Base-by-base conservation (phyloP, 1,284 basidiomycete species). In the Sanghuangporus baumii region DNA sequence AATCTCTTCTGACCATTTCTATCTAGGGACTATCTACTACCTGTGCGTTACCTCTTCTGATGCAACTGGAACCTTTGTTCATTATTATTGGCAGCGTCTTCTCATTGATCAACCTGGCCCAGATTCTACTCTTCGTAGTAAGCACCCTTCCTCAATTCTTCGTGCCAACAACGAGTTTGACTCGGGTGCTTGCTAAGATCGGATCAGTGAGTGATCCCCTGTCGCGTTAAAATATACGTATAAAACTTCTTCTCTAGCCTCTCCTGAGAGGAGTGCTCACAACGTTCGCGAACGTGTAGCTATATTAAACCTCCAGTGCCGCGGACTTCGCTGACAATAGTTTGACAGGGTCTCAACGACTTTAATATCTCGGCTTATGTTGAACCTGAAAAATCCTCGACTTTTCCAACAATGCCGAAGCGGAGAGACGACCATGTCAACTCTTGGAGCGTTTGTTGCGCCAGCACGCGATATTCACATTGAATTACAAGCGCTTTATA, bases 321-420 rank as follows among this genome's bases (percentile, higher is more conserved):
- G 11, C 3, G 6, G 3, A 8, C 31, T 16, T 37, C 20, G 6
- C 31, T 36, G 5, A 54, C 36, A 2, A 26, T 9, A 12, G 7
- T 1, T 36, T 3, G 8, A 36, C n/a, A 64, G 60, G 6, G 36
- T 65, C 7, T 65, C 64, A 11, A 50, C 57, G n/a, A 62, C 61
- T 9, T 36, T 62, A 41, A 52, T 65, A 51, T 59, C 64, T 14
- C 60, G 64, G 1, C 46, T 65, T 2, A 65, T 65, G 61, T 43
- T 65, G 14, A 65, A 65, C 47, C 36, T 65, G 14, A 57, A 57
- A 23, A 62, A 65, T 50, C 62, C 58, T 6, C 43, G 36, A 36
- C 55, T 60, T n/a, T 60, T 64, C 34, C n/a, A 37, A 34, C 11
- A 9, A 37, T 37, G 14, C 14, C 34, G 31, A 34, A 11, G 6